Conservation (phyloP, 2,329 filamentous ascomycete species). For the Aspergillus sp. region DNA sequence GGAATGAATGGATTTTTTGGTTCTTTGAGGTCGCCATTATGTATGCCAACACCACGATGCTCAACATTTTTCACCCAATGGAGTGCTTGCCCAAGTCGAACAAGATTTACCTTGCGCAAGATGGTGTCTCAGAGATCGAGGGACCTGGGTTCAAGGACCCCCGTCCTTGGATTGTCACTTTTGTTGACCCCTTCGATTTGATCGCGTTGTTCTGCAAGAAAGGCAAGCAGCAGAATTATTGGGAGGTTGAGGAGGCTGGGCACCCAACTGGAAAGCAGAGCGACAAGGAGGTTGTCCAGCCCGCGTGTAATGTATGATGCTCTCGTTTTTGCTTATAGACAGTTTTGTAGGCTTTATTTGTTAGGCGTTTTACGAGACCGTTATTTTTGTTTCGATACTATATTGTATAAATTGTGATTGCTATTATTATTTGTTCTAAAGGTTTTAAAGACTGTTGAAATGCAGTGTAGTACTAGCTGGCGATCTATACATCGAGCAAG, state of each 20-base stretch:
- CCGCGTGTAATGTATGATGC: not conserved
- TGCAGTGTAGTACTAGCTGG: not conserved
- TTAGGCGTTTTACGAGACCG: too few species aligned
- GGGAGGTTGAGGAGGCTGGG: constrained; percentile 29
- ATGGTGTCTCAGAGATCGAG: constrained; percentile 53
- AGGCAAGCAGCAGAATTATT: constrained; percentile 41
- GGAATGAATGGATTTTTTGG: constrained; percentile 55
- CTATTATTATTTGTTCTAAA: not conserved
- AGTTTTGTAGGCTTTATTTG: not conserved
- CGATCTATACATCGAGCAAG: not conserved
- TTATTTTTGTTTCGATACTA: not conserved
- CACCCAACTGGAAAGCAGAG: not conserved
- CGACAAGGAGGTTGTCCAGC: not conserved
- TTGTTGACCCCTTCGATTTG: constrained; percentile 46
- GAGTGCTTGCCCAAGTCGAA: constrained; percentile 50
- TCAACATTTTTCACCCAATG: constrained; percentile 55
- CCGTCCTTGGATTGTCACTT: constrained; percentile 44
- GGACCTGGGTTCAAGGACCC: constrained; percentile 52
- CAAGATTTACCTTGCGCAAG: constrained; percentile 51
- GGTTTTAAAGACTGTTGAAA: not conserved
- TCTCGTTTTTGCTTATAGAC: not conserved
- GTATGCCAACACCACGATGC: constrained; percentile 50
- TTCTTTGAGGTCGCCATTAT: constrained; percentile 55
- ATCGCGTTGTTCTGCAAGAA: constrained; percentile 34
- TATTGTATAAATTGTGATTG: not conserved